Conservation (phyloP, 2,329 filamentous ascomycete genomes). For the Beauveria brongniartii region DNA sequence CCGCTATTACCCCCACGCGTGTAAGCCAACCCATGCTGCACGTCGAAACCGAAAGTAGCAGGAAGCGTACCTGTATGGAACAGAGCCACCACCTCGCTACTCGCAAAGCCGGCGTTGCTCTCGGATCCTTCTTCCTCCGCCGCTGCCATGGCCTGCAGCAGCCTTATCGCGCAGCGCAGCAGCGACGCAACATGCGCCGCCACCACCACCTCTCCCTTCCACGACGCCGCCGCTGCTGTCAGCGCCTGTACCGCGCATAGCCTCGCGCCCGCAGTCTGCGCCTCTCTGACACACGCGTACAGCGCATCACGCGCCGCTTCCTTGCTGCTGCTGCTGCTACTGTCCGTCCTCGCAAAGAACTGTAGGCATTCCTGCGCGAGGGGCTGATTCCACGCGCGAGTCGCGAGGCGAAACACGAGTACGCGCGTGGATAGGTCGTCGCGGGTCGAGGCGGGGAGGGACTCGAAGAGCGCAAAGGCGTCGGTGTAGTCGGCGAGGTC, state of each 20-base stretch:
- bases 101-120: neutral
- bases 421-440: constrained; percentile 61
- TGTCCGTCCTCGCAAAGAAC: constrained; percentile 29
- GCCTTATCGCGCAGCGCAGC: constrained; percentile 43
- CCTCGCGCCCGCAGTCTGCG: constrained; percentile 57
- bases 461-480: constrained; percentile 34
- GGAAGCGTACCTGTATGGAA: neutral
- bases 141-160: constrained; percentile 35
- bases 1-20: neutral
- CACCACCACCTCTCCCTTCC: constrained; percentile 13
- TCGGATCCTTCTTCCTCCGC: constrained; percentile 16
- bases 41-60: neutral
- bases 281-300: constrained; percentile 74
- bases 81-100: neutral
- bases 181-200: constrained; percentile 28
- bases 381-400: constrained; percentile 49
- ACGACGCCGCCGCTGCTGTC: constrained; percentile 24
- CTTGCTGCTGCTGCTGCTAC: constrained; percentile 18
- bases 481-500: constrained; percentile 27
- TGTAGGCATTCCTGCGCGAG: constrained; percentile 57
- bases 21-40: neutral
- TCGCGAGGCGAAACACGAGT: constrained; percentile 64
- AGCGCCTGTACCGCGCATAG: constrained; percentile 40
- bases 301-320: constrained; percentile 51
- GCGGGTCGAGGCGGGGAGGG: constrained; percentile 50